These are phyloP conservation scores for Sphagnurus paluster DNA, from an alignment of 1,284 basidiomycete genomes.

Conservation along the genomic window DNA sequence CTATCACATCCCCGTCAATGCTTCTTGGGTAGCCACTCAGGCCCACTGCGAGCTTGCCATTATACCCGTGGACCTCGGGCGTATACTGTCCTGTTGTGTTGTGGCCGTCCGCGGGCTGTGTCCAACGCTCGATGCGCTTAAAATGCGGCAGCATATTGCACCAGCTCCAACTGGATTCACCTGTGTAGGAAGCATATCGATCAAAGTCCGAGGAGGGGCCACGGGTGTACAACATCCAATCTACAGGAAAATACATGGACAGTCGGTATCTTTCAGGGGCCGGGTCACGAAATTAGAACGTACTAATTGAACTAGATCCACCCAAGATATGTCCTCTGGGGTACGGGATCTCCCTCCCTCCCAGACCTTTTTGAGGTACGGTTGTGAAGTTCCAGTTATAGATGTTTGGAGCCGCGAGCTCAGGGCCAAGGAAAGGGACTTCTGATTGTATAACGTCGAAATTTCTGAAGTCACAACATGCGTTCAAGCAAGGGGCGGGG, in stretches of 20 bases:
- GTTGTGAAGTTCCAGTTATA: conserved; percentile 36
- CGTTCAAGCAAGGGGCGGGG: too few species aligned
- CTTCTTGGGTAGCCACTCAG: conserved; percentile 24
- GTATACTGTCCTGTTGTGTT: conserved; percentile 29
- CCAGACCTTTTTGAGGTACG: conserved; percentile 26
- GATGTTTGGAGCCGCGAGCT: conserved; percentile 17
- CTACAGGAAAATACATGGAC: conserved; percentile 19
- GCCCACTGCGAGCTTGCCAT: conserved; percentile 24
- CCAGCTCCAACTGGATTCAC: conserved; percentile 42
- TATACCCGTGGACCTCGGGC: conserved; percentile 25
- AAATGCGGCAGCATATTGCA: conserved; percentile 31
- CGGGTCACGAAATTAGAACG: conserved; percentile 17
- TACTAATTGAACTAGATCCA: conserved; percentile 35
- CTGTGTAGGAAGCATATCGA: conserved; percentile 33
- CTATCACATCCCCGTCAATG: conserved; percentile 20
- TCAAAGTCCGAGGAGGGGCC: conserved; percentile 40
- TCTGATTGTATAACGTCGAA: conserved; percentile 17
- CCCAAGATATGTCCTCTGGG: conserved; percentile 33
- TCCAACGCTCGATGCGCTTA: conserved; percentile 22
- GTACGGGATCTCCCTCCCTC: conserved; percentile 23
- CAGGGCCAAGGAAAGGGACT: conserved; percentile 21
- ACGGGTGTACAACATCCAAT: conserved; percentile 38
- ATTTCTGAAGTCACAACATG: conserved; percentile 15
- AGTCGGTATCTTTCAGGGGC: too few species aligned
- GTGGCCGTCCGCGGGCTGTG: conserved; percentile 28